Evolutionary conservation across 805 yeast genomes (phyloP), one percentile per base, ranked within the genome.

Genomic region (Kuraishia borneana): DNA sequence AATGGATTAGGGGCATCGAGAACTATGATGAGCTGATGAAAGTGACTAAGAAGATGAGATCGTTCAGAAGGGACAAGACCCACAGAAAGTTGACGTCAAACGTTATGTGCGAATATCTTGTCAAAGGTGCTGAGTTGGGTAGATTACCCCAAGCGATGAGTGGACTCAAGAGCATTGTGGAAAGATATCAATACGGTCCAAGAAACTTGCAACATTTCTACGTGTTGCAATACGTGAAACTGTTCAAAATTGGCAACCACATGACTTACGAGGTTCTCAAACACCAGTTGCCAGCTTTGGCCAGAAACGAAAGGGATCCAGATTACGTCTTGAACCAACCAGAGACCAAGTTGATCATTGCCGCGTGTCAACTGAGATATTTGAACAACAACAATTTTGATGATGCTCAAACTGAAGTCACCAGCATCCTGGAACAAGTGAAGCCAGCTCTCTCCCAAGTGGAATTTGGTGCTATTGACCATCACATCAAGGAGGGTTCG

Each of bases 21-120:
- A 16, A 36, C 10, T 38, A 37, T 23, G 40, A 39, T 28, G 44
- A 41, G 31, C 31, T 41, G 6, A 21, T 38, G 18, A 25, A 20
- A 13, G 30, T 31, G 10, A 23, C 27, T 10, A 18, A 18, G 34
- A n/a, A 22, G 6, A 20, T 35, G 18, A 12, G 16, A 6, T 12
- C 13, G 28, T 25, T 25, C 16, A 7, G 10, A 21, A 25, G 6
- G 16, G 13, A 8, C 16, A 16, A 6, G 7, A 25, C 7, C 16
- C 8, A 8, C 13, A 10, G 16, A 12, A 19, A 31, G 10, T 21
- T 35, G 17, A 31, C 21, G 21, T 28, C 33, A 8, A 26, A 26
- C 8, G 25, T 21, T 23, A 13, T 31, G 25, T 25, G 18, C 18
- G 30, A 26, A 6, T 35, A 23, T 14, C 20, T 35, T 4, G 21